These are phyloP conservation scores for Lichtheimia corymbifera DNA, from an alignment of 371 early-diverging fungal species.

Conservation along the genomic window DNA sequence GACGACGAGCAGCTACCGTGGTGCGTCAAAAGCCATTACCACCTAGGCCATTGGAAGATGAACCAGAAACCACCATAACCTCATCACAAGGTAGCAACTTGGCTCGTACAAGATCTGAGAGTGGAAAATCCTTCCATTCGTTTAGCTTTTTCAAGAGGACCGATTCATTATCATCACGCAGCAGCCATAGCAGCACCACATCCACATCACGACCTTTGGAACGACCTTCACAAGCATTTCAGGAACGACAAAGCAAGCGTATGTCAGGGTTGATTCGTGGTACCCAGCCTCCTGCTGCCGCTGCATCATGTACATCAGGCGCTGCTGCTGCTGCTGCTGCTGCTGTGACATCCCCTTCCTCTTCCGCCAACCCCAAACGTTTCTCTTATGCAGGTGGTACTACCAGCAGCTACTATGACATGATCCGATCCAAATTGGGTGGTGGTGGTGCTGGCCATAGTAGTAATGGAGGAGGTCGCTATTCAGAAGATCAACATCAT, in stretches of 20 bases:
- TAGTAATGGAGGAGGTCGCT: constrained; percentile 45
- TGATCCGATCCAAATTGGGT: constrained; percentile 36
- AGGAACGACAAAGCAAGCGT: constrained; percentile 29
- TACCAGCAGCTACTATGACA: constrained; percentile 30
- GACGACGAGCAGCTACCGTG: constrained; percentile 14
- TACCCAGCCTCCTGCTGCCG: constrained; percentile 8
- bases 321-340: constrained; percentile 1
- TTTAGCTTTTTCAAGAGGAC: constrained; percentile 9
- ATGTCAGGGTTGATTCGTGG: constrained; percentile 20
- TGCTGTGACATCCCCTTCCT: neutral
- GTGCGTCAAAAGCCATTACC: constrained; percentile 8
- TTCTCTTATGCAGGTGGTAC: constrained; percentile 8
- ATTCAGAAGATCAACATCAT: constrained; percentile 31
- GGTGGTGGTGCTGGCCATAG: constrained; percentile 18
- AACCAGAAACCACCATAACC: too few relatives aligned
- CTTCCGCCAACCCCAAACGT: constrained; percentile 4
- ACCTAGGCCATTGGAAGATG: neutral
- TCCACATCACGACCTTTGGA: constrained; percentile 7
- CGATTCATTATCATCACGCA: constrained; percentile 3
- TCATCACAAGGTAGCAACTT: too few relatives aligned
- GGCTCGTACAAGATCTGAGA: constrained; percentile 6
- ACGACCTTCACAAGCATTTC: constrained; percentile 24
- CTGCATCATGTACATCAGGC: constrained; percentile 4
- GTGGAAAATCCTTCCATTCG: constrained; percentile 6
- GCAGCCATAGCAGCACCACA: neutral